phyloP scores from a whole-genome alignment of 2,329 filamentous ascomycete genomes.

The Aphanocladium album region DNA sequence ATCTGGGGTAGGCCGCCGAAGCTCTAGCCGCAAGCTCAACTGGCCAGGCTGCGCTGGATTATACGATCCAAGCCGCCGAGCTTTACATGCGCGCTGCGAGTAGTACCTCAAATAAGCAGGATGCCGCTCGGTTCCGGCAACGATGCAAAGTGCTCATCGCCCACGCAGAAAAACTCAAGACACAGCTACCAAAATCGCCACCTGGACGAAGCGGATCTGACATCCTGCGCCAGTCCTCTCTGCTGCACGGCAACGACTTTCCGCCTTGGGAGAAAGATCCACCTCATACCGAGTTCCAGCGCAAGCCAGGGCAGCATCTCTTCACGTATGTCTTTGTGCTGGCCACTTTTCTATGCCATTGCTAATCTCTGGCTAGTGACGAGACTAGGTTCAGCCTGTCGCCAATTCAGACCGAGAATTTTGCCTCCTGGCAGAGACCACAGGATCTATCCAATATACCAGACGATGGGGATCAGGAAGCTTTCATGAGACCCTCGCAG shows the following conservation, averaged over 20 bases:
- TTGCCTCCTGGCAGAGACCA: slow-evolving; percentile 79
- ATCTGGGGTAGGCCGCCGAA: slow-evolving; percentile 31
- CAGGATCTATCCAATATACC: slow-evolving; percentile 54
- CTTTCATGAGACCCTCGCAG: slow-evolving; percentile 52
- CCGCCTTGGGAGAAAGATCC: slow-evolving; percentile 75
- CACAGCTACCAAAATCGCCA: slow-evolving; percentile 12
- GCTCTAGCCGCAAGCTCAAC: slow-evolving; percentile 29
- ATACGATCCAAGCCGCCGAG: slow-evolving; percentile 74
- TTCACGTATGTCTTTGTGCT: slow-evolving; percentile 54
- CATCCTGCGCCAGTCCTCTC: slow-evolving; percentile 71
- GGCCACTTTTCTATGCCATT: slow-evolving; percentile 11
- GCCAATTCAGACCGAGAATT: slow-evolving; percentile 65
- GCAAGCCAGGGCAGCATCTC: slow-evolving; percentile 39
- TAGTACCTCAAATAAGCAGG: slow-evolving; percentile 52
- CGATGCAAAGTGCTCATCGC: slow-evolving; percentile 67
- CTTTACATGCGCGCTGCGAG: slow-evolving; percentile 72
- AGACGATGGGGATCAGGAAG: slow-evolving; percentile 24
- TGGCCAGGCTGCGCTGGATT: slow-evolving; percentile 58
- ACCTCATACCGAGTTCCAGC: slow-evolving; percentile 54
- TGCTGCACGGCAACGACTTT: slow-evolving; percentile 76
- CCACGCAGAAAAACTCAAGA: slow-evolving; percentile 72
- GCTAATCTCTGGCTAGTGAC: slow-evolving; percentile 50
- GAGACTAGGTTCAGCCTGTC: slow-evolving; percentile 67
- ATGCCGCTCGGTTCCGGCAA: slow-evolving; percentile 61
- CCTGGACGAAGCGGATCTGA: not conserved